Percentiles rank a stretch among this genome's conserved stretches.
Evolutionary conservation across 2,329 filamentous ascomycete species (phyloP).

Genomic region (Lecanicillium sp.): DNA sequence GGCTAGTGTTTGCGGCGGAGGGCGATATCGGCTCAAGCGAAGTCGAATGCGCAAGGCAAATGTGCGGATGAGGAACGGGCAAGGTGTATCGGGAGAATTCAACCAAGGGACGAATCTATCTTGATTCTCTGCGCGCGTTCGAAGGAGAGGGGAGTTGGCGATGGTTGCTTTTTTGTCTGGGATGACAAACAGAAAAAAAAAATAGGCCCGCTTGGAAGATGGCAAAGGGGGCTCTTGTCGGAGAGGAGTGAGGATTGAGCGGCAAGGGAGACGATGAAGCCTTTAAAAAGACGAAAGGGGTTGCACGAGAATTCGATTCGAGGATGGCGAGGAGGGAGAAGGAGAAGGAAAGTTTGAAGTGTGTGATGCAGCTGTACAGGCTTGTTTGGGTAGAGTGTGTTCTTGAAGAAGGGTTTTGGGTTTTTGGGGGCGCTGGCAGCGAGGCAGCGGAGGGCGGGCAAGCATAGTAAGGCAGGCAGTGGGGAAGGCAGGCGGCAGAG

Average conservation of each 20-base stretch:
- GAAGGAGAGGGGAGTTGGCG: neutral
- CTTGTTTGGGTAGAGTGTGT: neutral
- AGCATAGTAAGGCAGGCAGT: too few species aligned
- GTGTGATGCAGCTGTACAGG: neutral
- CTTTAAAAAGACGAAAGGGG: conserved; percentile 13
- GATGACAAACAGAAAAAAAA: conserved; percentile 15
- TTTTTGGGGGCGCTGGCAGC: conserved; percentile 7
- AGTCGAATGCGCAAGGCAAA: neutral
- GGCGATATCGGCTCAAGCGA: conserved; percentile 12
- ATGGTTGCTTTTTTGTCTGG: conserved; percentile 4
- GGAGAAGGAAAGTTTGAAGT: conserved; percentile 8
- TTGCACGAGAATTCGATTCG: conserved; percentile 7
- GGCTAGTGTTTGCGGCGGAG: neutral
- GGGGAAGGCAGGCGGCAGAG: conserved; percentile 5
- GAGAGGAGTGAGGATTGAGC: conserved; percentile 13
- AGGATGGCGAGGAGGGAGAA: conserved; percentile 9
- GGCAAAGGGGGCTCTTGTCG: conserved; percentile 6
- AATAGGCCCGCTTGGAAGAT: conserved; percentile 9
- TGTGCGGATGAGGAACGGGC: neutral
- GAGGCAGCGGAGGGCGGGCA: too few species aligned
- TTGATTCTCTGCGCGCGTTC: conserved; percentile 1
- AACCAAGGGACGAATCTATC: neutral
- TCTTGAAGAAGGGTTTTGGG: neutral
- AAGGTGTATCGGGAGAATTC: neutral
- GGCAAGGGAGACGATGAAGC: conserved; percentile 11